A percentile compares a stretch with the other conserved stretches of the same genome.
Evolutionary conservation across 139 green algal genomes (phyloP).

Genomic region (Diplosphaera chodatii): DNA sequence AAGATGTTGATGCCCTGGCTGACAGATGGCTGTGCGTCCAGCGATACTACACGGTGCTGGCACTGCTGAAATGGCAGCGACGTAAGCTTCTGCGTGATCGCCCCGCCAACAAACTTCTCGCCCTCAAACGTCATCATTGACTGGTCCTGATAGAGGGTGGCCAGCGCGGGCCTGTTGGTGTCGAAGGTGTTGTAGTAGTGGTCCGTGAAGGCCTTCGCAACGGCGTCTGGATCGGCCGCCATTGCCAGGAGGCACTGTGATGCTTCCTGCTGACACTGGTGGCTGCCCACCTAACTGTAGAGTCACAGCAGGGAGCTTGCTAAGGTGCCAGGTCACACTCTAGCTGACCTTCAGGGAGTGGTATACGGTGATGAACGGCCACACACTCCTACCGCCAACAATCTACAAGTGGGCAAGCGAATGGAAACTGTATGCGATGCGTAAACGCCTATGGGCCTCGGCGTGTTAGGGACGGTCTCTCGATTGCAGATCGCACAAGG

Average conservation of each 20-base stretch:
- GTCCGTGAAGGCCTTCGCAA: constrained; percentile 76
- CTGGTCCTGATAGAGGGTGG: constrained; percentile 75
- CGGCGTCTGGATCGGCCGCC: constrained; percentile 20
- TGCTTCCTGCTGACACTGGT: too few species aligned
- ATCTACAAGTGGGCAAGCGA: too few species aligned
- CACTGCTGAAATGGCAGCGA: constrained; percentile 71
- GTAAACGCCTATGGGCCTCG: too few species aligned
- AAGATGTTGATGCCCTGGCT: constrained; percentile 80
- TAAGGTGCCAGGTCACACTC: too few species aligned
- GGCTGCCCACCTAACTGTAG: too few species aligned
- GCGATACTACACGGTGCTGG: constrained; percentile 60
- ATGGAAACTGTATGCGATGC: too few species aligned
- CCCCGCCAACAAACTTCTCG: constrained; percentile 64
- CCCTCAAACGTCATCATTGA: constrained; percentile 84
- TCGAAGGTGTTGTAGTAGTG: constrained; percentile 97
- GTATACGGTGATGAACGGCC: too few species aligned
- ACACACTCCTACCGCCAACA: too few species aligned
- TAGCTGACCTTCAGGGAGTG: too few species aligned
- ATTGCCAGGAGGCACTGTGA: background rate
- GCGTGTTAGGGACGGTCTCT: too few species aligned
- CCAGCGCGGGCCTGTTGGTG: constrained; percentile 61
- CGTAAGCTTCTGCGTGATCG: constrained; percentile 70
- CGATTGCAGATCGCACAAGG: too few species aligned
- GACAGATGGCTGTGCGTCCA: constrained; percentile 81
- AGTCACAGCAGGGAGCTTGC: too few species aligned